phyloP scores from a whole-genome alignment of 1,284 basidiomycete genomes.

The Tilletia walkeri region DNA sequence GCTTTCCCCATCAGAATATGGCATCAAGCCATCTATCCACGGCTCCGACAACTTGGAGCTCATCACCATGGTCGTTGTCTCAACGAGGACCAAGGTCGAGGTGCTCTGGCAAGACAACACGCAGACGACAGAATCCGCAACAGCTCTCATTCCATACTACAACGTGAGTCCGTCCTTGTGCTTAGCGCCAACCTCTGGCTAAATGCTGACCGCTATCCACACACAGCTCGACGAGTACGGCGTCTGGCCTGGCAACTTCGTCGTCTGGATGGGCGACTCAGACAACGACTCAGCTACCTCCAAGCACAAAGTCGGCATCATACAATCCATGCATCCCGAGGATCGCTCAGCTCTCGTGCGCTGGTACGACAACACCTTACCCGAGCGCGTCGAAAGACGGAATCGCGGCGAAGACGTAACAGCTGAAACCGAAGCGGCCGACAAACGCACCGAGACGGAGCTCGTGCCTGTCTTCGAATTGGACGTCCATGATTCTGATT shows the following conservation, averaged over 20 bases:
- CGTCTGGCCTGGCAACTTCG: conserved; percentile 73
- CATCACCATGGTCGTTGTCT: conserved; percentile 60
- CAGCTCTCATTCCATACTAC: conserved; percentile 73
- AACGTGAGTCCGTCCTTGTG: conserved; percentile 24
- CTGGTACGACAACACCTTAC: conserved; percentile 28
- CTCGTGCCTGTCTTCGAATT: conserved; percentile 80
- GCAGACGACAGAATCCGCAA: conserved; percentile 64
- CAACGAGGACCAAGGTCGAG: conserved; percentile 69
- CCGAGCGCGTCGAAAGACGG: neutral
- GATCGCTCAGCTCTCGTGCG: conserved; percentile 50
- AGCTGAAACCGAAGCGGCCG: neutral
- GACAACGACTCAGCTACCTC: neutral
- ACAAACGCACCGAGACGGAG: conserved; percentile 58
- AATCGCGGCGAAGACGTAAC: neutral
- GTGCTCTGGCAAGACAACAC: conserved; percentile 86
- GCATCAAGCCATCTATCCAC: conserved; percentile 29
- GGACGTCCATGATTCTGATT: conserved; percentile 69
- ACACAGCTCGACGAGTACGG: conserved; percentile 56
- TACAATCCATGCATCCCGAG: conserved; percentile 62
- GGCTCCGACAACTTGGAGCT: conserved; percentile 30
- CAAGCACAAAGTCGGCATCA: conserved; percentile 63
- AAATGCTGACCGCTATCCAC: neutral
- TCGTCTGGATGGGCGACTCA: conserved; percentile 71
- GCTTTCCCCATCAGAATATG: conserved; percentile 24
- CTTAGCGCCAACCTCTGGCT: too few species aligned